These are phyloP conservation scores for Oenanthe sinensis DNA, from an alignment of 129 eudicot species.

Conservation along the genomic window DNA sequence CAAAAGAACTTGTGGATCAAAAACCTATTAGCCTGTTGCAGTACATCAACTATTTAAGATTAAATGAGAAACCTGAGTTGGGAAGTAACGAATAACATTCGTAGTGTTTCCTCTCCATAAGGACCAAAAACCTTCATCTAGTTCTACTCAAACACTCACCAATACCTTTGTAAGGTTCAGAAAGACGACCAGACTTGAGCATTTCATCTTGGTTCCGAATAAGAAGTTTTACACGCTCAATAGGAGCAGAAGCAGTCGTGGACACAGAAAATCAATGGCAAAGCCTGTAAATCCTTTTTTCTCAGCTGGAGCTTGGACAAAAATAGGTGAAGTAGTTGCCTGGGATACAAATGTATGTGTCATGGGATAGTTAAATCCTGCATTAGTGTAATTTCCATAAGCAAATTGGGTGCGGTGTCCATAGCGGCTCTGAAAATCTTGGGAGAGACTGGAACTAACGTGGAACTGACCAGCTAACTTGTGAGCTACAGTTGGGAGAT, in stretches of 20 bases:
- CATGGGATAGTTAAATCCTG: slow-evolving; percentile 25
- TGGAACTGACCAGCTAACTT: slow-evolving; percentile 27
- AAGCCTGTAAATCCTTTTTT: slow-evolving; percentile 3
- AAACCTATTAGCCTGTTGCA: not conserved
- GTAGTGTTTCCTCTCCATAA: slow-evolving; percentile 56
- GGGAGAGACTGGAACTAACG: slow-evolving; percentile 19
- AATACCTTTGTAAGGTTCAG: slow-evolving; percentile 38
- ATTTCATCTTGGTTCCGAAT: slow-evolving; percentile 64
- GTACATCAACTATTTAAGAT: not conserved
- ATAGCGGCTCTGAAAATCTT: slow-evolving; percentile 22
- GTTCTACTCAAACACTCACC: slow-evolving; percentile 55
- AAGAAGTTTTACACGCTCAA: slow-evolving; percentile 54
- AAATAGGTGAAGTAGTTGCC: not conserved
- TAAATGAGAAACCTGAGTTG: slow-evolving; percentile 33
- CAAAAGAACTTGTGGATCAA: not conserved
- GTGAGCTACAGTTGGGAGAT: slow-evolving; percentile 18
- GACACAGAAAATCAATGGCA: slow-evolving; percentile 16
- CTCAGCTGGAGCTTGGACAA: slow-evolving; percentile 10
- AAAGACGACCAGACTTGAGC: slow-evolving; percentile 26
- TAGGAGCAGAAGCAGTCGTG: slow-evolving; percentile 23
- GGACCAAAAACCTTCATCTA: slow-evolving; percentile 41
- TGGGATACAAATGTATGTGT: slow-evolving; percentile 9
- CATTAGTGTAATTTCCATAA: slow-evolving; percentile 22
- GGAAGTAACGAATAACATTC: slow-evolving; percentile 62
- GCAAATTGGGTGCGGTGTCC: slow-evolving; percentile 21